Base-by-base conservation (phyloP, 2,329 filamentous ascomycete genomes). In the Leptographium procerum region DNA sequence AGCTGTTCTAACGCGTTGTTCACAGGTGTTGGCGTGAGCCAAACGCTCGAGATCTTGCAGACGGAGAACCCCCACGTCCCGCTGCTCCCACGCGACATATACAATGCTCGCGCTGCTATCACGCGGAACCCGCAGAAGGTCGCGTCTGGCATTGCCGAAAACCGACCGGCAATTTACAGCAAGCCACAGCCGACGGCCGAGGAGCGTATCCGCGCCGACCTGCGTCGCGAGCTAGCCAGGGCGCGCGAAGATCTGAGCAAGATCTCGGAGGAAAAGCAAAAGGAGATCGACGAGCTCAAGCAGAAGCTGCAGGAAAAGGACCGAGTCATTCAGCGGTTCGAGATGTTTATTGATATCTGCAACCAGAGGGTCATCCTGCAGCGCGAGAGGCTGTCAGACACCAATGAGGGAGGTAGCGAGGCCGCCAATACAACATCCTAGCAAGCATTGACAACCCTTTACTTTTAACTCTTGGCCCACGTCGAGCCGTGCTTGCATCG, bases 281-380 rank as follows among this genome's bases (percentile, higher is more conserved):
- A 82, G 59, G 78, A 83, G 65, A 77, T 86, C 48, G 81, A 81
- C 19, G 75, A 76, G 1, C 69, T 86, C 59, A 81, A 82, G 64
- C 73, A 76, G 58, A 76, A 83, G 65, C 68, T 91, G 19, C 78
- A 77, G 47, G 81, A 86, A 60, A 85, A 85, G 69, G 80, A 85
- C 61, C 76, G 78, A 65, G 76, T 80, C 60, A 86, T 86, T 58
- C 70, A 77, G 61, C 83, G 80, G 66, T 86, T 85, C 64, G 83
- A 86, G 69, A 83, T 84, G 78, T 86, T 86, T 57, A 85, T 86
- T 65, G 83, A 86, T 68, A 84, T 86, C 57, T 86, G 83, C 67
- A 86, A 86, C 64, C 77, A 84, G 67, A 73, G 83, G 55, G 83
- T 86, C 61, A 86, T 86, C 75, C 74, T 84, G 57, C 81, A 83